Percentiles rank a stretch among this genome's conserved stretches.
These are phyloP conservation scores for Cantharellus anzutake DNA, from an alignment of 768 basidiomycete genomes.

Conservation along the genomic window DNA sequence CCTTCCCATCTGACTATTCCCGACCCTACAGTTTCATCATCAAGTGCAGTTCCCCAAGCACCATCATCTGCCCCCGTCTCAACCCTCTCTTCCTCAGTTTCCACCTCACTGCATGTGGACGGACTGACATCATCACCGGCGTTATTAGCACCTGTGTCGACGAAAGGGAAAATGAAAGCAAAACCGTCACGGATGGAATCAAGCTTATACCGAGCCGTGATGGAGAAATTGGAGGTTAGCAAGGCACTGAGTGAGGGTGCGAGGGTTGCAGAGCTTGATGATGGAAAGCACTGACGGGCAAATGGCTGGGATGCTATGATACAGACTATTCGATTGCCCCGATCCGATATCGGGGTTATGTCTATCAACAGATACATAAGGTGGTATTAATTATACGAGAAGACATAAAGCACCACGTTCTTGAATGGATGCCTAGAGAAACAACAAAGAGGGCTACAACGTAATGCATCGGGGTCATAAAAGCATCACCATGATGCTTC, in stretches of 20 bases:
- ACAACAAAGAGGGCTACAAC: no score
- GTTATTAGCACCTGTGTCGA: neutral
- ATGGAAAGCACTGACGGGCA: no score
- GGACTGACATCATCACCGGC: neutral
- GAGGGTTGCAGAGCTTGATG: constrained; percentile 16
- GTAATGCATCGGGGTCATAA: no score
- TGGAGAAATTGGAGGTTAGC: constrained; percentile 59
- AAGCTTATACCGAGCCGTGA: constrained; percentile 42
- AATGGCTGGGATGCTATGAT: no score
- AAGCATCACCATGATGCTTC: no score
- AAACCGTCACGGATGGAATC: neutral
- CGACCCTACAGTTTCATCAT: neutral
- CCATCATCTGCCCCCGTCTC: neutral
- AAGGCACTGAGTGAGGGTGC: constrained; percentile 40
- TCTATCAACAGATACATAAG: no score
- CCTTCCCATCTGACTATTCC: constrained; percentile 37
- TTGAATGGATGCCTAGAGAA: no score
- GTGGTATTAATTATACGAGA: no score
- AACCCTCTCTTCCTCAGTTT: neutral
- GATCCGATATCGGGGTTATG: no score
- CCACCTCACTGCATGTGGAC: neutral
- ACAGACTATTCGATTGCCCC: no score
- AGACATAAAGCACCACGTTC: no score
- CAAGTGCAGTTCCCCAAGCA: no score
- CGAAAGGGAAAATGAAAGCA: constrained; percentile 14